Evolutionary conservation across 2,329 filamentous ascomycete genomes (phyloP), one percentile per base, ranked within the genome.

Genomic region (Lachnellula arida): DNA sequence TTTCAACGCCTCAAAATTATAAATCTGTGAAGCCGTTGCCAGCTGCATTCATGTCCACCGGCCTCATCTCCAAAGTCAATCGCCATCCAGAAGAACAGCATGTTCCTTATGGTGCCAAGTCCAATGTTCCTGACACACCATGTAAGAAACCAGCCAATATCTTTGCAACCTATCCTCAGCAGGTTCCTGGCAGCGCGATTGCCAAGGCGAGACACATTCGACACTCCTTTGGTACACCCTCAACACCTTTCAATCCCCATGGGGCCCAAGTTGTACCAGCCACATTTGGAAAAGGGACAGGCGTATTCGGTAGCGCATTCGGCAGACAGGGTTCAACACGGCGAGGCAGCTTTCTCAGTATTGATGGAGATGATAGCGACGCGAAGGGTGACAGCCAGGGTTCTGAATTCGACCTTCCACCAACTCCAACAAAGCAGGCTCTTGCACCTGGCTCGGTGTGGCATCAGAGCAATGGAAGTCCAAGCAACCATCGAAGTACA

Each of bases 11-110:
- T 0, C 81, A 87, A 53, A 83, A 82, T 53, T 94, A 89, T 74
- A 92, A 90, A 71, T 78, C 83, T 50, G 87, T 84, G 7, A 91
- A 86, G 68, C 88, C 92, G 22, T 80, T 89, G 54, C 86, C 89
- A 34, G 85, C 88, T 42, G 91, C 91, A 6, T 97, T 97, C 73
- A 91, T 91, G 78, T 97, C 94, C 1, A 97, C 94, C 0, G 92
- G 93, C 1, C 77, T 99, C 28, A 87, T 99, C 53, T 97, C 94
- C 11, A 99, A 99, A 75, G 89, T 95, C 72, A 95, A 94, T 67
- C 86, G 89, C 55, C 86, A 89, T 70, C 82, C 86, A 0, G 90
- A 97, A 63, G 81, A 90, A 51, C 81, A 71, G 61, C 73, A 76
- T 67, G 73, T 75, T 62, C 73, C 71, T 52, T 72, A 76, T 39